These are phyloP conservation scores for Cystobasidium tubakii DNA, from an alignment of 768 basidiomycete species.

Conservation along the genomic window DNA sequence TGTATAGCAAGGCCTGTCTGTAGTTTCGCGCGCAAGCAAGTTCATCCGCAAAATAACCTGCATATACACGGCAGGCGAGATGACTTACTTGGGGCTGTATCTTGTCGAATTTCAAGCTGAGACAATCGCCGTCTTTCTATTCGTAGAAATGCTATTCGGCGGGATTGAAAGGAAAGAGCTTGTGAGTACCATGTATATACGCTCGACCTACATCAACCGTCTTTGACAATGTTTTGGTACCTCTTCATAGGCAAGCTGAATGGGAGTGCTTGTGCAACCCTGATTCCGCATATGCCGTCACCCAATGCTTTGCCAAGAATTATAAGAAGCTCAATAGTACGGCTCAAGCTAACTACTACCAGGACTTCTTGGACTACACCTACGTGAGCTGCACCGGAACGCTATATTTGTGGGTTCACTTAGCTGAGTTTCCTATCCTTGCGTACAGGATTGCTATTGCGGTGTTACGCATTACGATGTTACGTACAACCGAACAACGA, in stretches of 20 bases:
- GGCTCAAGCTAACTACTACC: constrained; percentile 3
- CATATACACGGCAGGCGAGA: too few relatives aligned
- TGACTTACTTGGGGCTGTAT: too few relatives aligned
- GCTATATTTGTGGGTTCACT: too few relatives aligned
- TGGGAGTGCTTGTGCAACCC: constrained; percentile 7
- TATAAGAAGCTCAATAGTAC: not conserved
- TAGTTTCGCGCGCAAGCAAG: too few relatives aligned
- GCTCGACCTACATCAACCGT: too few relatives aligned
- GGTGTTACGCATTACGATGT: constrained; percentile 17
- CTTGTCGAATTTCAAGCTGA: not conserved
- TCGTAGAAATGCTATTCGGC: constrained; percentile 1
- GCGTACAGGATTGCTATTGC: constrained; percentile 15
- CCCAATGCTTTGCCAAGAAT: constrained; percentile 20
- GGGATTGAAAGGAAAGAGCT: not conserved
- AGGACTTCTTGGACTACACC: constrained; percentile 15
- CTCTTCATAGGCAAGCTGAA: not conserved
- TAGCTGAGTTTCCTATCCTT: not conserved
- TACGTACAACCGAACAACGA: constrained; percentile 5
- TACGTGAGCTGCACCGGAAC: not conserved
- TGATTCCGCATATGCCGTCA: constrained; percentile 9
- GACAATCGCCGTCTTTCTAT: not conserved
- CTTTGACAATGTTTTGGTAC: too few relatives aligned
- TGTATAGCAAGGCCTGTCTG: not conserved
- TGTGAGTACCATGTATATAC: not conserved
- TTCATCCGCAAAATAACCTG: too few relatives aligned